These are phyloP conservation scores for Fusarium subglutinans DNA, from an alignment of 2,329 filamentous ascomycete genomes.

Conservation along the genomic window DNA sequence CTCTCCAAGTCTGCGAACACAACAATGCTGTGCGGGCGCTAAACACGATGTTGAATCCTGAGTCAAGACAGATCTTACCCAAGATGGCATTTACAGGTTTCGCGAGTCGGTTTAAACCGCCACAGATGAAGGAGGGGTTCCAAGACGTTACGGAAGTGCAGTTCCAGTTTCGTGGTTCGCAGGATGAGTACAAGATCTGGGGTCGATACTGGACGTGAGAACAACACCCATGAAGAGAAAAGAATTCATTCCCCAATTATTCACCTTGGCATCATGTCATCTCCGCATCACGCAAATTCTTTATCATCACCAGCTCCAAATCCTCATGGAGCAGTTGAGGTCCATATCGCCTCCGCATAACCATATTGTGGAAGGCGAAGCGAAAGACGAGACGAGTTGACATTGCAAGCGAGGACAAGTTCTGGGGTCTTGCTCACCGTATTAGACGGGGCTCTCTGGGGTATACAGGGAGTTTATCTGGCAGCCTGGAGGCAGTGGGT, in stretches of 20 bases:
- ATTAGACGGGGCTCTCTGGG: background rate
- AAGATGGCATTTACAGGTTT: slow-evolving; percentile 84
- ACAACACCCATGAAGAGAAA: background rate
- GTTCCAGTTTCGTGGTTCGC: slow-evolving; percentile 78
- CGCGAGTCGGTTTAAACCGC: slow-evolving; percentile 75
- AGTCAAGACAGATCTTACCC: slow-evolving; percentile 77
- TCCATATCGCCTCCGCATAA: background rate
- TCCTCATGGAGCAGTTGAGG: background rate
- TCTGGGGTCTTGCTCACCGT: background rate
- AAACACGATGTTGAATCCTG: slow-evolving; percentile 80
- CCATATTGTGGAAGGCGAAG: slow-evolving; percentile 20
- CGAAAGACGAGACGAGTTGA: background rate
- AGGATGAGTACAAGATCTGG: slow-evolving; percentile 77
- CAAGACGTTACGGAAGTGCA: slow-evolving; percentile 78
- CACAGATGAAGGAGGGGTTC: slow-evolving; percentile 81
- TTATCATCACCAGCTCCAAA: background rate
- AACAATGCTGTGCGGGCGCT: slow-evolving; percentile 86
- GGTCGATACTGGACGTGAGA: slow-evolving; percentile 76
- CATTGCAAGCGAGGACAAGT: background rate
- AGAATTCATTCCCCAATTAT: slow-evolving; percentile 3
- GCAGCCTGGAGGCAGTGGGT: slow-evolving; percentile 12
- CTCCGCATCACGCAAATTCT: slow-evolving; percentile 18
- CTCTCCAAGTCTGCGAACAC: slow-evolving; percentile 77
- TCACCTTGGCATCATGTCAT: slow-evolving; percentile 31
- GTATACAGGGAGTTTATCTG: background rate